Percentiles rank a stretch among this genome's conserved stretches.
These are phyloP conservation scores for Albophoma yamanashiensis DNA, from an alignment of 2,329 filamentous ascomycete species.

Conservation along the genomic window DNA sequence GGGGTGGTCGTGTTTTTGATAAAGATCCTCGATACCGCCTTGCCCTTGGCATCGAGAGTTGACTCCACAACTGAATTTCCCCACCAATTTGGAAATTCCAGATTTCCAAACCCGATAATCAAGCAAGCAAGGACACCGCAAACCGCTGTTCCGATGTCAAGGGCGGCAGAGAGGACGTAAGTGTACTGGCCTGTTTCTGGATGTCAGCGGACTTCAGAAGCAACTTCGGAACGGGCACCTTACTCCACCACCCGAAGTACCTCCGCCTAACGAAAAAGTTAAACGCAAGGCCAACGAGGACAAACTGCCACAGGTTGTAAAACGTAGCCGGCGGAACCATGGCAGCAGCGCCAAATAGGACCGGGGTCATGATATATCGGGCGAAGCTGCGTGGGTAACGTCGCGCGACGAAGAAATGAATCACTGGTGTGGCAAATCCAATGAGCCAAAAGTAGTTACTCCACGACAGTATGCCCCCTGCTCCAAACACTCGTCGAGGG, in stretches of 20 bases:
- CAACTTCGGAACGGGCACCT: conserved; percentile 13
- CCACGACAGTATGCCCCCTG: conserved; percentile 29
- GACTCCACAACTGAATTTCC: conserved; percentile 17
- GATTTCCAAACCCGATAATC: conserved; percentile 32
- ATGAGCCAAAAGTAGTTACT: conserved; percentile 47
- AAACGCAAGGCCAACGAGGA: conserved; percentile 42
- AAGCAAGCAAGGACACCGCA: conserved; percentile 40
- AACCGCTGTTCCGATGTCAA: conserved; percentile 47
- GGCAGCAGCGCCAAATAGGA: conserved; percentile 39
- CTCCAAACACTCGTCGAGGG: conserved; percentile 20
- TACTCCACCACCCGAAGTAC: conserved; percentile 44
- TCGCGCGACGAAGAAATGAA: conserved; percentile 37
- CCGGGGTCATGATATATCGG: conserved; percentile 40
- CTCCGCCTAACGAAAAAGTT: conserved; percentile 39
- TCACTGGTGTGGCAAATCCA: conserved; percentile 33
- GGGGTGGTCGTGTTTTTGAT: conserved; percentile 11
- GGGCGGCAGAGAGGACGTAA: conserved; percentile 46
- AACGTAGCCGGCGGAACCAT: conserved; percentile 44
- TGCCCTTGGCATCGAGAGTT: conserved; percentile 18
- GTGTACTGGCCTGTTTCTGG: conserved; percentile 30
- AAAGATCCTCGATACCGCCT: conserved; percentile 16
- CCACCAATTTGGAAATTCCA: conserved; percentile 39
- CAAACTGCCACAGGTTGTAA: conserved; percentile 44
- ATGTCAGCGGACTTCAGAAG: background rate
- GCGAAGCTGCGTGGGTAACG: conserved; percentile 33